Percentiles rank a stretch among this genome's conserved stretches.
Evolutionary conservation across 208 protist genomes (phyloP).

Genomic region (Acanthamoeba royreba): DNA sequence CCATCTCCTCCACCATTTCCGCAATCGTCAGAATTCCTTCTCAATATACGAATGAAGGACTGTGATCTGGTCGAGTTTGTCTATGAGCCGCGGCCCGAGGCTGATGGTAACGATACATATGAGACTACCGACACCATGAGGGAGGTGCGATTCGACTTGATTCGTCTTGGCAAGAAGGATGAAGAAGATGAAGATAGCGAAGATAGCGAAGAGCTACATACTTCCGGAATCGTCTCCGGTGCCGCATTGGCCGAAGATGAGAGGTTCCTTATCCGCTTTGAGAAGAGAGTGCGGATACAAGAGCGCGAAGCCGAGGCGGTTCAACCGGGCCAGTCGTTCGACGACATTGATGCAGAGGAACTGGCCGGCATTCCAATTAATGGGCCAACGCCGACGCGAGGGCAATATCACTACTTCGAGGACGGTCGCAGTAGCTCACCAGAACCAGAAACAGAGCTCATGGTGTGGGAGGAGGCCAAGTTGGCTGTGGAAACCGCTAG

Average conservation of each 20-base stretch:
- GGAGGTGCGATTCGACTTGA: background rate
- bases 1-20: background rate
- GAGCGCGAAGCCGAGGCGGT: background rate
- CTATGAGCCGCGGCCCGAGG: background rate
- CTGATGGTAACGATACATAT: background rate
- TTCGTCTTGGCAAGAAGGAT: background rate
- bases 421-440: background rate
- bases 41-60: background rate
- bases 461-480: background rate
- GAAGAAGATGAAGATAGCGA: background rate
- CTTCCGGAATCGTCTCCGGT: background rate
- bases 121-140: background rate
- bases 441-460: background rate
- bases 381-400: background rate
- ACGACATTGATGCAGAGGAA: conserved; percentile 13
- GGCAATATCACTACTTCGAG: background rate
- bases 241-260: background rate
- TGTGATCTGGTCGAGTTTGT: conserved; percentile 3
- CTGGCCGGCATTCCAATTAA: background rate
- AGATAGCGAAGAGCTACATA: background rate
- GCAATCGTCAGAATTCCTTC: background rate
- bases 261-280: background rate
- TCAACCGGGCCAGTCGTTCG: background rate
- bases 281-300: conserved; percentile 4
- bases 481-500: background rate